These are phyloP conservation scores for Aspergillus pseudotamarii DNA, from an alignment of 2,329 filamentous ascomycete genomes.

Conservation along the genomic window DNA sequence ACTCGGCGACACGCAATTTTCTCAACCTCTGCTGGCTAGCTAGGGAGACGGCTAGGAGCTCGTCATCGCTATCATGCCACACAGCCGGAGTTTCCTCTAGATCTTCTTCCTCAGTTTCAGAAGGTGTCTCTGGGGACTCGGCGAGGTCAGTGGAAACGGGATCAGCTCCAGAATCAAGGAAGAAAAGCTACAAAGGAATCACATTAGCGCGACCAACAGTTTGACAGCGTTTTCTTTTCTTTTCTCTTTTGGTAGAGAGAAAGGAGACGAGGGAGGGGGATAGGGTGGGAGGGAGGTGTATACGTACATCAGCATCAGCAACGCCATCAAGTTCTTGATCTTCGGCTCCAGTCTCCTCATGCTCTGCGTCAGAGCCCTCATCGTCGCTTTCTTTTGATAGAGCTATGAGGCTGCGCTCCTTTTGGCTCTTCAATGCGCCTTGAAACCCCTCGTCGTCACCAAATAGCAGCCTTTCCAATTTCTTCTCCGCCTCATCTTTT, in stretches of 20 bases:
- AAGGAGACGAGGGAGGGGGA: background rate
- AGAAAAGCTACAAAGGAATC: slow-evolving; percentile 65
- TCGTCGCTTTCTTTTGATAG: slow-evolving; percentile 36
- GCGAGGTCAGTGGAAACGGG: slow-evolving; percentile 36
- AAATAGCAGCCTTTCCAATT: slow-evolving; percentile 85
- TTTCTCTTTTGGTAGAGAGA: background rate
- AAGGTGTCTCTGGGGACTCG: slow-evolving; percentile 41
- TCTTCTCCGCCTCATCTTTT: slow-evolving; percentile 81
- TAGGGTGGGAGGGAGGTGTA: background rate
- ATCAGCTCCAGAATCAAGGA: slow-evolving; percentile 70
- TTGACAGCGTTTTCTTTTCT: too few species aligned
- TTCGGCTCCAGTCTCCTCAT: slow-evolving; percentile 45
- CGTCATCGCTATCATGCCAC: slow-evolving; percentile 97
- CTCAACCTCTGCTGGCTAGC: slow-evolving; percentile 73
- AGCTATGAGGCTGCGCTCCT: slow-evolving; percentile 44
- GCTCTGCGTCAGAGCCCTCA: slow-evolving; percentile 28
- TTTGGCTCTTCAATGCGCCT: slow-evolving; percentile 67
- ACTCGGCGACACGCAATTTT: slow-evolving; percentile 78
- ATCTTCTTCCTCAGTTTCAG: slow-evolving; percentile 41
- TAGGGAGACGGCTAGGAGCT: slow-evolving; percentile 80
- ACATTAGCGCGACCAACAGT: background rate
- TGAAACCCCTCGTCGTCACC: slow-evolving; percentile 84
- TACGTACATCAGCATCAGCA: slow-evolving; percentile 70
- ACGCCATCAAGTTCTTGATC: slow-evolving; percentile 62
- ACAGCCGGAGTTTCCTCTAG: slow-evolving; percentile 38